These are phyloP conservation scores for Solanum gracilifrons DNA, from an alignment of 257 asterid species.

Conservation along the genomic window DNA sequence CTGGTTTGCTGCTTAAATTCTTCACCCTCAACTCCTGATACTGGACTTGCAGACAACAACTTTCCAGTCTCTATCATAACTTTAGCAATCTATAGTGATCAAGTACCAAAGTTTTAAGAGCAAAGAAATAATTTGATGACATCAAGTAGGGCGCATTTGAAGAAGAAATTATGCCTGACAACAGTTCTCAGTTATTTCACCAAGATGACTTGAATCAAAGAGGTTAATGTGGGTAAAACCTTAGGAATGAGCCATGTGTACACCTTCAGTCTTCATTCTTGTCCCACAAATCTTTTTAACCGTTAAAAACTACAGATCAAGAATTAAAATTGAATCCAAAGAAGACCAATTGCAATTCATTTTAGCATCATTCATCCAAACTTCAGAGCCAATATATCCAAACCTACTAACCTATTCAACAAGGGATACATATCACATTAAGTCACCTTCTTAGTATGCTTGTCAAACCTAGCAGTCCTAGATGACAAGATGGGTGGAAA, in stretches of 20 bases:
- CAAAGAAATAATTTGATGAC: not conserved
- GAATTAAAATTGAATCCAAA: not conserved
- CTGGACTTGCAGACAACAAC: constrained; percentile 44
- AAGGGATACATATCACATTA: not conserved
- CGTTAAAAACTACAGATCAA: not conserved
- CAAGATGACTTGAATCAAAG: not conserved
- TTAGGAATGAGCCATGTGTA: not conserved
- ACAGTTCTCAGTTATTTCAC: not conserved
- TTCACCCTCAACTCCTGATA: constrained; percentile 23
- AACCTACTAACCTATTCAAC: not conserved
- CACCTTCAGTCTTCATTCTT: not conserved
- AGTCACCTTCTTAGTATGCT: not conserved
- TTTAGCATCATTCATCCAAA: not conserved
- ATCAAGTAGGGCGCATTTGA: not conserved
- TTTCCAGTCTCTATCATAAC: constrained; percentile 67
- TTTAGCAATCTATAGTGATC: constrained; percentile 78
- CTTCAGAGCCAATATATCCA: not conserved
- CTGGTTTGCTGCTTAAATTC: constrained; percentile 51
- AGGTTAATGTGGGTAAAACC: not conserved
- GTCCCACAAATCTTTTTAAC: not conserved
- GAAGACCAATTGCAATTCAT: not conserved
- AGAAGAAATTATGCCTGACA: not conserved
- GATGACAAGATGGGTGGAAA: not conserved
- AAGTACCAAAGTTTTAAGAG: constrained; percentile 7
- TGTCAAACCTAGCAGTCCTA: not conserved